Evolutionary conservation across 1,139 yeast genomes (phyloP).

Genomic region (Blastobotrys arbuscula): DNA sequence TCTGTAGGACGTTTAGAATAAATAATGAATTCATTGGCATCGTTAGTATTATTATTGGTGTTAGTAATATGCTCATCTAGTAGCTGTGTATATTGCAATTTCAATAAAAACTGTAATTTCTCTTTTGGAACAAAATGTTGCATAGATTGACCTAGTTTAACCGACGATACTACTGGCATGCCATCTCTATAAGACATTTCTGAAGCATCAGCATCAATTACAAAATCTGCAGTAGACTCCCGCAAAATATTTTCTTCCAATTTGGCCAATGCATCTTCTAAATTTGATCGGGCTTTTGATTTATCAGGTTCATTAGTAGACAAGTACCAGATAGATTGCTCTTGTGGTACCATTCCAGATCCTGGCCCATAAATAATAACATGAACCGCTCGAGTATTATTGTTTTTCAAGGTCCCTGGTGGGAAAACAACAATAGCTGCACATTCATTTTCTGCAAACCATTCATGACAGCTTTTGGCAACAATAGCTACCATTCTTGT

Average conservation of each 20-base stretch:
- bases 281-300: conserved; percentile 60
- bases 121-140: conserved; percentile 79
- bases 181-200: conserved; percentile 58
- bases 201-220: conserved; percentile 48
- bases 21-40: conserved; percentile 30
- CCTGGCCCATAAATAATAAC: conserved; percentile 85
- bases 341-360: conserved; percentile 82
- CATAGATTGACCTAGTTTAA: conserved; percentile 78
- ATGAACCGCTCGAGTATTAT: conserved; percentile 71
- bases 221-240: conserved; percentile 57
- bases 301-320: conserved; percentile 70
- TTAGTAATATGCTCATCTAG: conserved; percentile 20
- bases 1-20: conserved; percentile 64
- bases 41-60: not conserved
- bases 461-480: conserved; percentile 79
- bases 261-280: conserved; percentile 73
- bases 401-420: conserved; percentile 67
- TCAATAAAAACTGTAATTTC: conserved; percentile 68
- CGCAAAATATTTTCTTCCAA: conserved; percentile 76
- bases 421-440: conserved; percentile 92
- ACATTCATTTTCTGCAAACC: conserved; percentile 82
- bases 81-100: conserved; percentile 71
- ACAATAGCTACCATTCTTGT: conserved; percentile 79
- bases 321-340: conserved; percentile 86
- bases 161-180: conserved; percentile 66